Evolutionary conservation across 306 rosid genomes (phyloP), one percentile per base, ranked within the genome.

Genomic region (Mimosa bimucronata): DNA sequence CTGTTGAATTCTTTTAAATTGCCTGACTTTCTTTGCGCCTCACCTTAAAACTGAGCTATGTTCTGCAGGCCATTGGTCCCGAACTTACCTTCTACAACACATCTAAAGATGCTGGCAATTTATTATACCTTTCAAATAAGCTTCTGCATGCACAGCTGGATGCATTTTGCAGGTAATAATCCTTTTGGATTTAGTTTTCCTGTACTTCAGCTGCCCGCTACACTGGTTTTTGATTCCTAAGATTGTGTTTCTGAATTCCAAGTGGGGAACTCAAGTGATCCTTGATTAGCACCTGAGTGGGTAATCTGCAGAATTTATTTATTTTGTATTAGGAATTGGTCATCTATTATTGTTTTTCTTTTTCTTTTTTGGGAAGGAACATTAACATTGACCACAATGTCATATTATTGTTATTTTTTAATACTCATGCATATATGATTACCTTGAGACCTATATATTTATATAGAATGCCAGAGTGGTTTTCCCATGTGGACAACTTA

Each of bases 81-180:
- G 98, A 90, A 89, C 94, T 95, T 78, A 91, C 97, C 40, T 95
- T 95, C 80, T 91, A 90, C 80, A 92, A 88, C 84, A 85, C 94
- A 46, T 89, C 98, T 38, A 86, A 88, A 82, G 90, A 90, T 83
- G 88, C 89, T 18, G 97, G 92, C 71, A 89, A 87, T 68, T 86
- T 88, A 37, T 83, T 64, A 65, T 58, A 85, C 78, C 90, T 91
- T 79, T 87, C 94, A 28, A 93, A 93, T 84, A 91, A 95, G 86
- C 92, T 95, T 82, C 80, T 95, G 83, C 97, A 91, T 77, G 96
- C 91, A 29, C 92, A 93, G 76, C 82, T 95, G 93, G 98, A 95
- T 89, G 92, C 89, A 73, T 92, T 89, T 85, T 90, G 92, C 91
- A 91, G 98, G 98, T 89, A 71, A 82, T 30, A 45, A 42, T 83